Evolutionary conservation across 805 yeast genomes (phyloP).

Genomic region (Wickerhamomyces sydowiorum): DNA sequence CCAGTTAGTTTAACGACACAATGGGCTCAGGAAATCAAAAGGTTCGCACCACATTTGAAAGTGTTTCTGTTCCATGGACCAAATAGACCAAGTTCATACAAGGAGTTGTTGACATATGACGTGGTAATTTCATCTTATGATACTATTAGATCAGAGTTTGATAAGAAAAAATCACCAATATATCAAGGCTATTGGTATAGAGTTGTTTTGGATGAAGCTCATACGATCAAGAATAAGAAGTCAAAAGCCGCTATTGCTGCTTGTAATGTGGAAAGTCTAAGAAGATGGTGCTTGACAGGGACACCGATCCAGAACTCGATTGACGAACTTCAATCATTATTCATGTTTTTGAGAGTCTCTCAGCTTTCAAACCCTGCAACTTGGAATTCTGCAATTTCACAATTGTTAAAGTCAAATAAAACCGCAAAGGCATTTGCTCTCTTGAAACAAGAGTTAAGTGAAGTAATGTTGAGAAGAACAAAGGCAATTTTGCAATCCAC

Average conservation of each 20-base stretch:
- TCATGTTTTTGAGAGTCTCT: conserved; percentile 37
- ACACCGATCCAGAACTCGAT: conserved; percentile 58
- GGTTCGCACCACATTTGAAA: conserved; percentile 38
- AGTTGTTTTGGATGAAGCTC: conserved; percentile 60
- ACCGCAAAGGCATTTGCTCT: conserved; percentile 31
- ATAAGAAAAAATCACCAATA: conserved; percentile 19
- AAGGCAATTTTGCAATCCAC: conserved; percentile 29
- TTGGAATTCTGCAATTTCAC: conserved; percentile 30
- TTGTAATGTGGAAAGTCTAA: conserved; percentile 31
- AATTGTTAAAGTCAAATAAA: conserved; percentile 31
- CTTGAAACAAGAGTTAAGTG: conserved; percentile 21
- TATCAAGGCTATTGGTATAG: conserved; percentile 36
- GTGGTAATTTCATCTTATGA: conserved; percentile 66
- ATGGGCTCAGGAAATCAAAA: conserved; percentile 64
- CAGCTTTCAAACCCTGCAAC: conserved; percentile 8
- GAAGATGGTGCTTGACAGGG: conserved; percentile 59
- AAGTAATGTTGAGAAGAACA: conserved; percentile 40
- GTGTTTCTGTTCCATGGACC: conserved; percentile 53
- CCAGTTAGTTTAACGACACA: conserved; percentile 72
- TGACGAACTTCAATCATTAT: conserved; percentile 46
- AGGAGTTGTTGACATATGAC: conserved; percentile 43
- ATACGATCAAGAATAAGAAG: conserved; percentile 46
- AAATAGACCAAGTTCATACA: conserved; percentile 29
- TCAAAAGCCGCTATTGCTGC: conserved; percentile 43
- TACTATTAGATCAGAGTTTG: conserved; percentile 38